Conservation (phyloP, 2,329 filamentous ascomycete species). For the Exophiala bonariae region DNA sequence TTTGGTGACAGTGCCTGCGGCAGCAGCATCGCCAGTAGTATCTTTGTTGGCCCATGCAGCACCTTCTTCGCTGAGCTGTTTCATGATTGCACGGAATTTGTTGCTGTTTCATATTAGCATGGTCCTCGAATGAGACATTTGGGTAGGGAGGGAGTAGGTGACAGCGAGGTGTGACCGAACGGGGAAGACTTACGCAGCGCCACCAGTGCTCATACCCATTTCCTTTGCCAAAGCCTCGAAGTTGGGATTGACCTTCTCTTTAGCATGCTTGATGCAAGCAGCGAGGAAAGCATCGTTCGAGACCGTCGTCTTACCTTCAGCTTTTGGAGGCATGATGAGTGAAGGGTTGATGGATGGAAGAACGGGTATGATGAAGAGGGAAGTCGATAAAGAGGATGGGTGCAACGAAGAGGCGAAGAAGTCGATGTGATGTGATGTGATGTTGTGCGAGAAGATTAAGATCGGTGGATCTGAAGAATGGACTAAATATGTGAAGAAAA, state of each 20-base stretch:
- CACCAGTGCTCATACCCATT: slow-evolving; percentile 23
- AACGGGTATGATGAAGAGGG: too few species aligned
- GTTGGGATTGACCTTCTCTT: slow-evolving; percentile 22
- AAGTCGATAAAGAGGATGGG: too few species aligned
- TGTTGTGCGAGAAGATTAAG: too few species aligned
- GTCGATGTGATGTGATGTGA: too few species aligned
- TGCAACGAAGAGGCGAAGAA: too few species aligned
- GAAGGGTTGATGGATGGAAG: background rate
- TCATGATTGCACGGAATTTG: slow-evolving; percentile 26
- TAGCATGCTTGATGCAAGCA: slow-evolving; percentile 24
- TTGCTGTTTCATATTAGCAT: slow-evolving; percentile 18
- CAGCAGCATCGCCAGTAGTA: background rate
- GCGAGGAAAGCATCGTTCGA: slow-evolving; percentile 20
- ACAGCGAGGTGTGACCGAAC: too few species aligned
- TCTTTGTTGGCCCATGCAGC: slow-evolving; percentile 11
- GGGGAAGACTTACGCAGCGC: slow-evolving; percentile 25
- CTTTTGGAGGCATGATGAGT: slow-evolving; percentile 11
- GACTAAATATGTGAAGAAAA: too few species aligned
- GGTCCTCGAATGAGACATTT: background rate
- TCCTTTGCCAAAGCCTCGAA: slow-evolving; percentile 20
- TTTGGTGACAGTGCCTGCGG: slow-evolving; percentile 4
- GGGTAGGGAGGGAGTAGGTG: background rate
- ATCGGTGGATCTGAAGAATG: too few species aligned
- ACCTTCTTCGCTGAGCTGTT: slow-evolving; percentile 17
- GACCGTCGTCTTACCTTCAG: slow-evolving; percentile 8